Evolutionary conservation across 306 rosid genomes (phyloP), one percentile per base, ranked within the genome.

Genomic region (Malus orientalis): DNA sequence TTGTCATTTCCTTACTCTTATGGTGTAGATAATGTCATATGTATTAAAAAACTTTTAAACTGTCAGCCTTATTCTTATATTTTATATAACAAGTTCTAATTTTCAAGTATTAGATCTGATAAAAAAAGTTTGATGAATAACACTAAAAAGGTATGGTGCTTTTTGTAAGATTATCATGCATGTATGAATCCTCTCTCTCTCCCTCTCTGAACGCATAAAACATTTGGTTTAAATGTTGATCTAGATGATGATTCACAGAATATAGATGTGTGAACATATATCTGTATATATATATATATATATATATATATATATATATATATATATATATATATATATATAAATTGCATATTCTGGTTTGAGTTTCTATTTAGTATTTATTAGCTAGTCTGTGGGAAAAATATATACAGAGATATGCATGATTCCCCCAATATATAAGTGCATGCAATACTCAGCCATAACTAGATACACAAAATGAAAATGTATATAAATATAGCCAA

Each of bases 1-100:
- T 38, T 0, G 9, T 0, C 0, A 38, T 2, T 38, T 38, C 2
- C 9, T 38, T 0, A 38, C 0, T 38, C 2, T 38, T 38, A 36
- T 38, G 10, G 2, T 38, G 2, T 38, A 38, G 10, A 38, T 38
- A 38, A 6, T 38, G 2, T 38, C 0, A 38, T 38, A 38, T 38
- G 42, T 38, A 38, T 7, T 7, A 7, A 38, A 38, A 11, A 58
- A 58, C 6, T n/a, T 58, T 58, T 8, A 58, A 16, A 58, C 14
- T 58, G 62, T 58, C 62, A 58, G 62, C 29, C 22, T 58, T 58
- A 58, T 58, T 58, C 22, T 27, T 58, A 27, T n/a, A 27, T n/a
- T 14, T 53, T 58, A 51, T 15, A 5, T 15, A 49, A 49, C 55
- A 15, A 16, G 8, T 49, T 49, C 16, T 49, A 49, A 49, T 6